Conservation (phyloP, 345 rosid genomes). For the Brassica napus region DNA sequence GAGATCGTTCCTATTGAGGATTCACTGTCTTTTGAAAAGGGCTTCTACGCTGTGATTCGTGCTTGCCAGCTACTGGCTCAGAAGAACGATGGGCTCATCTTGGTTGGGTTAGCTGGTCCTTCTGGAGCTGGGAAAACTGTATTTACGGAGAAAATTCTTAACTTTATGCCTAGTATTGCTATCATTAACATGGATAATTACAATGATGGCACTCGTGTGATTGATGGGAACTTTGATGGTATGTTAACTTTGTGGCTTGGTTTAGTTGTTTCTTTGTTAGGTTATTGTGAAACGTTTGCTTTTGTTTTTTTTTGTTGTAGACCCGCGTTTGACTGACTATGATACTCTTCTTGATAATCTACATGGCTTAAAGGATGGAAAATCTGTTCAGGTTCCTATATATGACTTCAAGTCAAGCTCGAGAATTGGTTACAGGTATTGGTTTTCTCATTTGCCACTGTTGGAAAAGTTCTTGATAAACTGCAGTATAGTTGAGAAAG, state of each 20-base stretch:
- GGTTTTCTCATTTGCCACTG: slow-evolving; percentile 12
- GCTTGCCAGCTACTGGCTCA: slow-evolving; percentile 91
- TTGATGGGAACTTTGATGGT: slow-evolving; percentile 99
- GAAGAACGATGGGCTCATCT: slow-evolving; percentile 82
- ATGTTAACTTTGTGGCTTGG: slow-evolving; percentile 31
- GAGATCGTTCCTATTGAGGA: slow-evolving; percentile 86
- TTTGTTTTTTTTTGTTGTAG: slow-evolving; percentile 53
- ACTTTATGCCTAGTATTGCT: slow-evolving; percentile 93
- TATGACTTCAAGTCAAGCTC: slow-evolving; percentile 96
- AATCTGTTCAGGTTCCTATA: slow-evolving; percentile 82
- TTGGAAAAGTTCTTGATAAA: neutral
- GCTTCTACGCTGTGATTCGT: slow-evolving; percentile 85
- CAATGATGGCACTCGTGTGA: slow-evolving; percentile 81
- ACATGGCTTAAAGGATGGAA: slow-evolving; percentile 79
- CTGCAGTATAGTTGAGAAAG: slow-evolving; percentile 13
- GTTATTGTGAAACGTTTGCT: neutral
- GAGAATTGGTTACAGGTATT: slow-evolving; percentile 60
- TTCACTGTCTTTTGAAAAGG: slow-evolving; percentile 83
- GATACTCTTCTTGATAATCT: slow-evolving; percentile 84
- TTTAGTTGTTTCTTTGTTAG: neutral
- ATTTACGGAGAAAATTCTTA: slow-evolving; percentile 87
- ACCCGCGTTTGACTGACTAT: slow-evolving; percentile 95
- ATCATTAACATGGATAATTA: slow-evolving; percentile 92
- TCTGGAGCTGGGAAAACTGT: slow-evolving; percentile 99
- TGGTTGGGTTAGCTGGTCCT: slow-evolving; percentile 97